Percentiles rank a stretch among this genome's conserved stretches.
phyloP scores from a whole-genome alignment of 2,329 filamentous ascomycete genomes.

The Onygenales sp. region DNA sequence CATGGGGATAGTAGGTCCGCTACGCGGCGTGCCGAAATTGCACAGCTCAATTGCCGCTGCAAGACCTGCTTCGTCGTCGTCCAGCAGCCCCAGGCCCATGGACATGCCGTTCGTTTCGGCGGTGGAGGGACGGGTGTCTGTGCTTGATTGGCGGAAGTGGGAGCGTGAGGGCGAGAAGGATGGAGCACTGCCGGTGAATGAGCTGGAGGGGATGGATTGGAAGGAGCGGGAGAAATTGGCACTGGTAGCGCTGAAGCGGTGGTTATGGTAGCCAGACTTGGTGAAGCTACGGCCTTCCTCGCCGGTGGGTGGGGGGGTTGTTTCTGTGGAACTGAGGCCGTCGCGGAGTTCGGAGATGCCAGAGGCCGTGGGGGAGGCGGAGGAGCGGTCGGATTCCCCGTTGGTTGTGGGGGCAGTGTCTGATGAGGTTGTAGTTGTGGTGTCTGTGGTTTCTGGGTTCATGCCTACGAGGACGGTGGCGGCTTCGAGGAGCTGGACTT shows the following conservation, averaged over 20 bases:
- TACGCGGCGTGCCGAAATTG: conserved; percentile 74
- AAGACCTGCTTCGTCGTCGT: conserved; percentile 77
- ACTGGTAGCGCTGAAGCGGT: conserved; percentile 38
- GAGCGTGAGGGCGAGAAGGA: conserved; percentile 36
- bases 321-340: conserved; percentile 76
- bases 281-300: conserved; percentile 52
- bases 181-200: conserved; percentile 47
- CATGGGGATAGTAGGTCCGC: conserved; percentile 48
- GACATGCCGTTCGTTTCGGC: conserved; percentile 56
- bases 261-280: conserved; percentile 27
- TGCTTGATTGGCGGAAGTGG: conserved; percentile 64
- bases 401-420: conserved; percentile 56
- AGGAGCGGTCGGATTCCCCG: conserved; percentile 71
- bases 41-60: conserved; percentile 84
- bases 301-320: conserved; percentile 74
- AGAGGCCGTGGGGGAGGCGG: conserved; percentile 70
- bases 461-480: conserved; percentile 93
- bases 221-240: conserved; percentile 65
- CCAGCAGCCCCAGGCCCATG: conserved; percentile 32
- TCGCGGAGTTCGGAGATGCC: conserved; percentile 66
- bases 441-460: conserved; percentile 54
- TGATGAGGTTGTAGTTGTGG: conserved; percentile 37
- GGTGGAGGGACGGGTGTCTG: conserved; percentile 66
- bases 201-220: conserved; percentile 56
- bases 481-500: conserved; percentile 93